Conservation (phyloP, 2,329 filamentous ascomycete species). For the Ceratocystis papillata region DNA sequence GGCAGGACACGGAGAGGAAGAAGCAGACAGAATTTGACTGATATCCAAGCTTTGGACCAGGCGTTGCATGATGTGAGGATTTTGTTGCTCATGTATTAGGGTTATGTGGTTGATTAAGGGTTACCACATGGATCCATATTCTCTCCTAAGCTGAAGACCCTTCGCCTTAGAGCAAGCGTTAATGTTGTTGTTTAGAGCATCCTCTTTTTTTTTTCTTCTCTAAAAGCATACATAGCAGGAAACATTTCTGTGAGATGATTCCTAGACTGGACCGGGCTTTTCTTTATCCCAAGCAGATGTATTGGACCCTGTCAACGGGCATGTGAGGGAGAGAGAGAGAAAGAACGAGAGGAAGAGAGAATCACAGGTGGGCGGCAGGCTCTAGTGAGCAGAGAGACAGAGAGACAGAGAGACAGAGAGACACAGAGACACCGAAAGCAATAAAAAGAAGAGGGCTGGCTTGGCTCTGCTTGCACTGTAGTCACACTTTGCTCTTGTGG, state of each 20-base stretch:
- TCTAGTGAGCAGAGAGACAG: neutral
- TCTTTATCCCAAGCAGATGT: neutral
- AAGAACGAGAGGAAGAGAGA: neutral
- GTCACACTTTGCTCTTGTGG: neutral
- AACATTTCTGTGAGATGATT: neutral
- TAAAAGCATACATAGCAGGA: neutral
- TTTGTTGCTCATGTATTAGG: neutral
- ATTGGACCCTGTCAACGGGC: neutral
- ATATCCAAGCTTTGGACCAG: neutral
- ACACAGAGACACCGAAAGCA: neutral
- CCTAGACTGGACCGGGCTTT: neutral
- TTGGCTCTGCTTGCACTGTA: neutral
- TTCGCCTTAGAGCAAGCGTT: neutral
- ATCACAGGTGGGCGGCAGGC: neutral
- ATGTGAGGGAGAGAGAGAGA: neutral
- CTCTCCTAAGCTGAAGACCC: neutral
- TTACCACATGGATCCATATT: neutral
- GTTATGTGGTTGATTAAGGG: neutral
- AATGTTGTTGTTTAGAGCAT: neutral
- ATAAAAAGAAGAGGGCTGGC: slow-evolving; percentile 2
- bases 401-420: neutral
- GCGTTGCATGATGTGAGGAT: neutral
- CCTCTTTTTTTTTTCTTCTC: neutral
- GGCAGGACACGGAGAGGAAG: neutral
- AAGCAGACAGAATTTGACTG: neutral